These are phyloP conservation scores for Cryptococcus amylolentus DNA, from an alignment of 1,284 basidiomycete species.

Conservation along the genomic window DNA sequence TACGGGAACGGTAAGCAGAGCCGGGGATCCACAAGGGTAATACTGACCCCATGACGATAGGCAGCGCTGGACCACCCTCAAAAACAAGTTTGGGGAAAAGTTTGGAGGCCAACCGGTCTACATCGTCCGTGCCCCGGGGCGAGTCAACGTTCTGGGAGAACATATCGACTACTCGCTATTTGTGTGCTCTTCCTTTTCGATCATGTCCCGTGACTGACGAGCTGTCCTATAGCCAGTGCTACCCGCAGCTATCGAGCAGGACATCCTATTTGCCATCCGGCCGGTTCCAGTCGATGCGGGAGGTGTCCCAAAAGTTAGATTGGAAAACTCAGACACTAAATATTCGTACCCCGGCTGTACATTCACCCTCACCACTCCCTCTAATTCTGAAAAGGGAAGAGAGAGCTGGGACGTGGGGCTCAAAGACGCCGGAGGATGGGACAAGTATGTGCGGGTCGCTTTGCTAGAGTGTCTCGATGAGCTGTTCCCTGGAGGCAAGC, in stretches of 20 bases:
- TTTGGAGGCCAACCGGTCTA: constrained; percentile 67
- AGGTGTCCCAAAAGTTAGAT: not conserved
- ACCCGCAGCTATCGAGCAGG: constrained; percentile 77
- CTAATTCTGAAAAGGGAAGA: not conserved
- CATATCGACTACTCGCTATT: constrained; percentile 72
- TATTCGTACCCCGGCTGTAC: constrained; percentile 58
- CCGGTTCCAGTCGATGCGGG: not conserved
- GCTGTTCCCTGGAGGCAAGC: constrained; percentile 19
- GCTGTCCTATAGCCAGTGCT: constrained; percentile 58
- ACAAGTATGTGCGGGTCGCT: constrained; percentile 74
- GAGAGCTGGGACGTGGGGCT: constrained; percentile 65
- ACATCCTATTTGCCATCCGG: constrained; percentile 76
- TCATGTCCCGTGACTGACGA: not conserved
- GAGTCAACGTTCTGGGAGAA: constrained; percentile 75
- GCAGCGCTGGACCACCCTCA: constrained; percentile 63
- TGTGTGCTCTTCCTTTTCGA: constrained; percentile 12
- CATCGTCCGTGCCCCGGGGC: constrained; percentile 75
- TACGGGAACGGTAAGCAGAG: constrained; percentile 57
- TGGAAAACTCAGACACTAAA: constrained; percentile 55
- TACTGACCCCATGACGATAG: constrained; percentile 28
- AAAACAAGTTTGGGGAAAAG: constrained; percentile 59
- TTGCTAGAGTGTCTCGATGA: constrained; percentile 27
- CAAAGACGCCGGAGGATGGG: constrained; percentile 68
- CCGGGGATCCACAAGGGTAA: not conserved
- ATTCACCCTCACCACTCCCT: not conserved